Evolutionary conservation across 225 moss, liverwort and hornwort species (phyloP).

Genomic region (Antitrichia curtipendula): DNA sequence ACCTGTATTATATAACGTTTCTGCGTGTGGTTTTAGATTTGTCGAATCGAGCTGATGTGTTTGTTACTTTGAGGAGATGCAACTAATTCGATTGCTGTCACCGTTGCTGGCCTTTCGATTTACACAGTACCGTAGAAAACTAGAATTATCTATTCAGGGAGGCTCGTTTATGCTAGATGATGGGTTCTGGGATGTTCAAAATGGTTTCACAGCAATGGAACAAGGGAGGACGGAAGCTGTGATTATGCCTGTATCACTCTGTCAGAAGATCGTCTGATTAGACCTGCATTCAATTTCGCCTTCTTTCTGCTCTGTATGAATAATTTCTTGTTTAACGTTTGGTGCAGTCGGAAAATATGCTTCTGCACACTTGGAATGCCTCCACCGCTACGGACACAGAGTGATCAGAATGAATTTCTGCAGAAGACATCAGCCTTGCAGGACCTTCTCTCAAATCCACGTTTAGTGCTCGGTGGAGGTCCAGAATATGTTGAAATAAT

Average conservation of each 20-base stretch:
- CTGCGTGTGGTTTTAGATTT: neutral
- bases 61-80: neutral
- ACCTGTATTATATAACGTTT: neutral
- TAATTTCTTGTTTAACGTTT: neutral
- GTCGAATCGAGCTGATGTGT: neutral
- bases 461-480: slow-evolving; percentile 47
- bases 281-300: neutral
- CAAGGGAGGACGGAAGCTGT: neutral
- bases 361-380: slow-evolving; percentile 69
- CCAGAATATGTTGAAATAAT: slow-evolving; percentile 57
- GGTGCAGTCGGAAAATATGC: slow-evolving; percentile 81
- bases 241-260: neutral
- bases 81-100: neutral
- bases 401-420: slow-evolving; percentile 25
- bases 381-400: slow-evolving; percentile 20
- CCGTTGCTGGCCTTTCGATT: neutral
- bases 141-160: neutral
- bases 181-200: neutral
- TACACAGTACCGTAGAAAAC: neutral
- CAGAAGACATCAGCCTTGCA: slow-evolving; percentile 38
- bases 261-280: neutral
- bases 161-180: neutral
- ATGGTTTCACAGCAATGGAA: neutral
- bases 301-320: neutral
- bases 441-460: slow-evolving; percentile 36